Evolutionary conservation across 805 yeast genomes (phyloP).

Genomic region (Kodamaea restingae): DNA sequence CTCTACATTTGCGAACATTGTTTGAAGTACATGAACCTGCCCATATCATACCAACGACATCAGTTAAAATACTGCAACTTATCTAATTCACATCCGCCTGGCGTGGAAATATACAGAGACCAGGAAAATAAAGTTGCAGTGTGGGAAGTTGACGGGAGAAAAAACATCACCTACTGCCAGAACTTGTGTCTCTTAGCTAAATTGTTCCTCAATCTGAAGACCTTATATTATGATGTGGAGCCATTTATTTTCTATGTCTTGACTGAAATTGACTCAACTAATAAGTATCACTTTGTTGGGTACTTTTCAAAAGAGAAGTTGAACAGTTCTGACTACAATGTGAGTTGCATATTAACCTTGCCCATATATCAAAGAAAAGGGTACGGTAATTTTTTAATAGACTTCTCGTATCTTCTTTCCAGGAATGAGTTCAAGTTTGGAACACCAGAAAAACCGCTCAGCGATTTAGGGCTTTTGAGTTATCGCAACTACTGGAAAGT

Average conservation of each 20-base stretch:
- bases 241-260: slow-evolving; percentile 88
- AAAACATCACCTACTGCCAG: slow-evolving; percentile 78
- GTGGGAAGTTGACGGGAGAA: slow-evolving; percentile 73
- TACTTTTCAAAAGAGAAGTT: slow-evolving; percentile 88
- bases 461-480: slow-evolving; percentile 79
- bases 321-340: slow-evolving; percentile 71
- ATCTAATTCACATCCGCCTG: slow-evolving; percentile 61
- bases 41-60: slow-evolving; percentile 67
- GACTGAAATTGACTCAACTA: slow-evolving; percentile 55
- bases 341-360: slow-evolving; percentile 85
- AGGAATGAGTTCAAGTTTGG: slow-evolving; percentile 75
- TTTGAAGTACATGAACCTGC: slow-evolving; percentile 70
- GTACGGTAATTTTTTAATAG: slow-evolving; percentile 83
- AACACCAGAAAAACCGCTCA: slow-evolving; percentile 92
- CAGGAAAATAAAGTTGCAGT: slow-evolving; percentile 24
- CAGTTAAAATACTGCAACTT: slow-evolving; percentile 59
- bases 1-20: slow-evolving; percentile 83
- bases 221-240: slow-evolving; percentile 91
- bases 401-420: slow-evolving; percentile 79
- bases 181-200: slow-evolving; percentile 87
- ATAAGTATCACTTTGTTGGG: slow-evolving; percentile 77
- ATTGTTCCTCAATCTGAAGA: slow-evolving; percentile 83
- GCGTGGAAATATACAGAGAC: slow-evolving; percentile 41
- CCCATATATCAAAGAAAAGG: slow-evolving; percentile 88
- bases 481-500: slow-evolving; percentile 85